phyloP scores from a whole-genome alignment of 345 rosid species.

The Gossypium anomalum region DNA sequence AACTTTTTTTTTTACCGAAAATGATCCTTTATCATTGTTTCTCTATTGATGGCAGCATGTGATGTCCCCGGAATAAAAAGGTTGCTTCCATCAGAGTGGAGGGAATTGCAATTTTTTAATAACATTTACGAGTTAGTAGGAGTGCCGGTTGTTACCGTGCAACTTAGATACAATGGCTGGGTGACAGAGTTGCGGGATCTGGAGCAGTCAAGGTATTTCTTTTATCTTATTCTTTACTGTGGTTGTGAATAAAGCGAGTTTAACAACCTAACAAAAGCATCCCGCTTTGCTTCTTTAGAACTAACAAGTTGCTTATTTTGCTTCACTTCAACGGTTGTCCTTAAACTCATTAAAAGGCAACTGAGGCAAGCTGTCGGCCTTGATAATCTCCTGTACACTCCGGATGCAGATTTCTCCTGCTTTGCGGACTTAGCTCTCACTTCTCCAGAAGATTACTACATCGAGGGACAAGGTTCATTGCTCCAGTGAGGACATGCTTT shows the following conservation, averaged over 20 bases:
- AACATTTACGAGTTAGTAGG: conserved; percentile 88
- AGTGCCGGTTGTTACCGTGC: conserved; percentile 91
- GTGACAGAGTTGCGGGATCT: conserved; percentile 86
- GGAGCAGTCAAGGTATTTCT: conserved; percentile 68
- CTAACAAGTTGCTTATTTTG: not conserved
- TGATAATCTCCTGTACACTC: conserved; percentile 96
- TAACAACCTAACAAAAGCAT: not conserved
- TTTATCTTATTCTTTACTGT: not conserved
- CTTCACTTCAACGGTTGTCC: not conserved
- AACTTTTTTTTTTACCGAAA: not conserved
- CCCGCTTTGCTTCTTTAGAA: not conserved
- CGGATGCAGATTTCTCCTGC: conserved; percentile 99
- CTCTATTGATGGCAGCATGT: conserved; percentile 49
- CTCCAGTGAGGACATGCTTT: conserved; percentile 68
- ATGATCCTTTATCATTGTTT: not conserved
- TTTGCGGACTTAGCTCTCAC: conserved; percentile 91
- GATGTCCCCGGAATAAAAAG: conserved; percentile 98
- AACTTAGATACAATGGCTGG: conserved; percentile 97
- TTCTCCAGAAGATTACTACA: conserved; percentile 94
- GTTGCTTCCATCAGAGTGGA: conserved; percentile 78
- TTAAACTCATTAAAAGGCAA: conserved; percentile 47
- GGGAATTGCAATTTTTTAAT: conserved; percentile 68
- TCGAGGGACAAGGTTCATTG: conserved; percentile 92
- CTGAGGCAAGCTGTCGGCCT: conserved; percentile 69
- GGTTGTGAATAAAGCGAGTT: not conserved